phyloP scores from a whole-genome alignment of 163 green algal species.

The Trebouxiophyceae sp. region DNA sequence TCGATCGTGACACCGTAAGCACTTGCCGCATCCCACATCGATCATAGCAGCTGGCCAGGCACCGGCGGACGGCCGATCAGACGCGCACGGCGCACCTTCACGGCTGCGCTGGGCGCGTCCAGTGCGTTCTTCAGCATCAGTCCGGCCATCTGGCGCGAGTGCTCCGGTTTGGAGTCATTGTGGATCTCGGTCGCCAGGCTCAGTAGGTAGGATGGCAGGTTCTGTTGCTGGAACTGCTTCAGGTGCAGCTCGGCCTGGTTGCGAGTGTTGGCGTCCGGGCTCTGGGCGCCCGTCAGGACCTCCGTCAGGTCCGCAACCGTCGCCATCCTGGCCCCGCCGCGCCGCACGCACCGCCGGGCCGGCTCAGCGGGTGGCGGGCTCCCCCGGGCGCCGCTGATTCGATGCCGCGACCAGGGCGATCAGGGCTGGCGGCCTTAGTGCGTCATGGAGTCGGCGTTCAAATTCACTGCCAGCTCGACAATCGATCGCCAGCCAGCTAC shows the following conservation, averaged over 20 bases:
- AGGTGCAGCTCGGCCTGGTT: slow-evolving; percentile 74
- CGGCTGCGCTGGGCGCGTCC: slow-evolving; percentile 74
- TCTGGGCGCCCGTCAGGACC: slow-evolving; percentile 63
- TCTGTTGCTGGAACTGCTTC: slow-evolving; percentile 63
- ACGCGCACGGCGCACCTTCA: slow-evolving; percentile 25
- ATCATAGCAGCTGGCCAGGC: too few species aligned
- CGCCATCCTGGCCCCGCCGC: neutral
- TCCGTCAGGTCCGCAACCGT: slow-evolving; percentile 8
- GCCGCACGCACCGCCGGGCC: too few species aligned
- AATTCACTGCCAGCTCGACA: too few species aligned
- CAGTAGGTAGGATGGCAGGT: slow-evolving; percentile 70
- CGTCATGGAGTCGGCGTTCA: too few species aligned
- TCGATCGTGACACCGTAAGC: too few species aligned
- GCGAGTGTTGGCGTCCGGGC: slow-evolving; percentile 52
- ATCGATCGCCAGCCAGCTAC: too few species aligned
- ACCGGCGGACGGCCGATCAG: neutral
- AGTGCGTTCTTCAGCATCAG: slow-evolving; percentile 96
- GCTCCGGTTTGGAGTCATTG: slow-evolving; percentile 59
- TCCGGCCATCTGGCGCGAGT: slow-evolving; percentile 75
- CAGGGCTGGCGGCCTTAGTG: too few species aligned
- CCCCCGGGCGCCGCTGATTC: too few species aligned
- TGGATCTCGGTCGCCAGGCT: slow-evolving; percentile 72
- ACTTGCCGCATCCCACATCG: too few species aligned
- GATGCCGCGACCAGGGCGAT: too few species aligned
- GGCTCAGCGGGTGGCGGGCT: too few species aligned